Percentiles rank a stretch among this genome's conserved stretches.
These are phyloP conservation scores for Sphaceloma murrayae DNA, from an alignment of 2,329 filamentous ascomycete species.

Conservation along the genomic window DNA sequence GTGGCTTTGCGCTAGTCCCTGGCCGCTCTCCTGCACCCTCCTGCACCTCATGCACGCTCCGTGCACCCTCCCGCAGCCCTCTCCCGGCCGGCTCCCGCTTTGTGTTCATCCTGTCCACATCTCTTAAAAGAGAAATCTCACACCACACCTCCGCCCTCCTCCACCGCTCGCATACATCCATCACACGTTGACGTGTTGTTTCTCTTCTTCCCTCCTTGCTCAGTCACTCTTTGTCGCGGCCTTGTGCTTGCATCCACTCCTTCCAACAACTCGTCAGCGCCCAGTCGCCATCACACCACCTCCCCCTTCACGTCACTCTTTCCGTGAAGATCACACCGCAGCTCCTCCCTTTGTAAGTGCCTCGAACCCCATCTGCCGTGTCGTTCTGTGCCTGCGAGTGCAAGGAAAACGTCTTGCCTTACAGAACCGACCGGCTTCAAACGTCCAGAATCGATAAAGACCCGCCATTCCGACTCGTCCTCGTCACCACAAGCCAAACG, in stretches of 20 bases:
- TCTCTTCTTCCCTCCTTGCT: constrained; percentile 17
- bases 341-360: constrained; percentile 4
- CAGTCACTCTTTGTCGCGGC: constrained; percentile 21
- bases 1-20: constrained; percentile 16
- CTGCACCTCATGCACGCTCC: too few relatives aligned
- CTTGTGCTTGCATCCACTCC: constrained; percentile 19
- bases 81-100: constrained; percentile 10
- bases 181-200: constrained; percentile 18
- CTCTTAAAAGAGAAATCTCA: constrained; percentile 7
- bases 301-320: constrained; percentile 11
- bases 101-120: constrained; percentile 15
- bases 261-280: constrained; percentile 2
- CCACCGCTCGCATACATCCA: constrained; percentile 14
- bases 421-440: constrained; percentile 3
- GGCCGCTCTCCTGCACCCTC: too few relatives aligned
- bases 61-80: too few relatives aligned
- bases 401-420: constrained; percentile 9
- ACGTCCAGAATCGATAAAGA: constrained; percentile 18
- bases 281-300: constrained; percentile 9
- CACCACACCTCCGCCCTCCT: constrained; percentile 1
- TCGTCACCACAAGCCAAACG: constrained; percentile 16
- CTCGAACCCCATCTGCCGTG: constrained; percentile 9
- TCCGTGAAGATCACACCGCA: constrained; percentile 10
- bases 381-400: neutral
- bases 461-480: constrained; percentile 11